A percentile compares a stretch with the other conserved stretches of the same genome.
phyloP scores from a whole-genome alignment of 2,329 filamentous ascomycete species.

The Xylariales sp. region DNA sequence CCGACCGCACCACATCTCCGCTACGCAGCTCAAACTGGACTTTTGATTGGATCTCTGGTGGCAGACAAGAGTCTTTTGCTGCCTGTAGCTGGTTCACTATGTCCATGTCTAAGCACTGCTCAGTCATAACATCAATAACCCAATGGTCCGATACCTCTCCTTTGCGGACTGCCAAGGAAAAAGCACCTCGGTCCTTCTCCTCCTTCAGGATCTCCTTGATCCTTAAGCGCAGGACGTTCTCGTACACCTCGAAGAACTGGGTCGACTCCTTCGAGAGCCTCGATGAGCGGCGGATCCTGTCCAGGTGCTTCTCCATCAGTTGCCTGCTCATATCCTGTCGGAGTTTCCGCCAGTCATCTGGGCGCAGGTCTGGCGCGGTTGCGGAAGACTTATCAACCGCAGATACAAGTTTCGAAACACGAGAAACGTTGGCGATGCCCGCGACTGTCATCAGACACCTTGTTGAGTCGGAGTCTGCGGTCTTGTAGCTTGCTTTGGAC shows the following conservation, averaged over 20 bases:
- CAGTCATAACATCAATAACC: not conserved
- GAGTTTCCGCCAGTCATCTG: no score
- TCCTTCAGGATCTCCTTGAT: not conserved
- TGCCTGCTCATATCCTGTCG: not conserved
- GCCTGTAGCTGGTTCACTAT: not conserved
- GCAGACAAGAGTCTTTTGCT: not conserved
- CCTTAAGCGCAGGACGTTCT: not conserved
- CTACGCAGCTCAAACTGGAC: not conserved
- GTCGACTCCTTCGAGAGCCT: not conserved
- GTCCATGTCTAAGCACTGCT: not conserved
- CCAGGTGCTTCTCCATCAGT: not conserved
- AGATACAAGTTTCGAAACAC: no score
- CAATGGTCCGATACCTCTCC: not conserved
- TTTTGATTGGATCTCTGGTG: not conserved
- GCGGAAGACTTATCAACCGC: no score
- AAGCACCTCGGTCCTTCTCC: not conserved
- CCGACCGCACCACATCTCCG: not conserved
- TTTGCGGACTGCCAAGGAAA: not conserved
- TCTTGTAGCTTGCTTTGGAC: no score
- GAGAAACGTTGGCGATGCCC: no score
- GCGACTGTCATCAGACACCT: no score
- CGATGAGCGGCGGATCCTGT: not conserved
- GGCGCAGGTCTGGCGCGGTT: no score
- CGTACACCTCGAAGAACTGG: not conserved
- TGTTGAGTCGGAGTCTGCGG: no score